phyloP scores from a whole-genome alignment of 1,284 basidiomycete genomes.

The Trametes sp. region DNA sequence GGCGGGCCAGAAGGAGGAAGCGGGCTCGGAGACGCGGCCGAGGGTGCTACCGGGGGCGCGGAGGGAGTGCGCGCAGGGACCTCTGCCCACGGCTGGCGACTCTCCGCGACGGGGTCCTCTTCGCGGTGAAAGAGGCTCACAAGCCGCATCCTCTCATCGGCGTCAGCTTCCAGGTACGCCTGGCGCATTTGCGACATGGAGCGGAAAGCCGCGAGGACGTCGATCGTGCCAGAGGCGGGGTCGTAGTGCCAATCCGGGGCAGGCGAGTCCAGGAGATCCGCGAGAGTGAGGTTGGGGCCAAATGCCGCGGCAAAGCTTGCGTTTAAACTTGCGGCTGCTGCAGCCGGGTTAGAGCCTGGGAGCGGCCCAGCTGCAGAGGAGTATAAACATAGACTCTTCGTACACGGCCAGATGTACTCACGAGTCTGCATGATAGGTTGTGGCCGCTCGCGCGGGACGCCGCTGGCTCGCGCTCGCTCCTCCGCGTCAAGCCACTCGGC shows the following conservation, averaged over 20 bases:
- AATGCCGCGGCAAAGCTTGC: background rate
- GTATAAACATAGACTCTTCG: background rate
- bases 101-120: background rate
- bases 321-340: too few relatives aligned
- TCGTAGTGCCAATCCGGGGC: slow-evolving; percentile 10
- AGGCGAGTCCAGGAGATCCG: slow-evolving; percentile 10
- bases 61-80: slow-evolving; percentile 14
- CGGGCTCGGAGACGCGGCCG: background rate
- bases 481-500: slow-evolving; percentile 37
- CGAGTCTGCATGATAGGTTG: slow-evolving; percentile 25
- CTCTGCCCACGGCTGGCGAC: background rate
- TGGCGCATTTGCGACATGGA: slow-evolving; percentile 16
- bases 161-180: slow-evolving; percentile 6
- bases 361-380: background rate
- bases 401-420: slow-evolving; percentile 3
- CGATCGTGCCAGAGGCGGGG: slow-evolving; percentile 5
- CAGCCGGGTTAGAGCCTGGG: background rate
- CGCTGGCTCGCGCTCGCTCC: slow-evolving; percentile 27
- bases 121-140: background rate
- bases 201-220: slow-evolving; percentile 6
- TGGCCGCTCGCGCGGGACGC: slow-evolving; percentile 23
- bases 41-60: slow-evolving; percentile 5
- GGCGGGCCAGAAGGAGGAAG: background rate
- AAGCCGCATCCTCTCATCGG: background rate
- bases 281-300: background rate